phyloP scores from a whole-genome alignment of 1,284 basidiomycete genomes.

The Malassezia cuniculi region DNA sequence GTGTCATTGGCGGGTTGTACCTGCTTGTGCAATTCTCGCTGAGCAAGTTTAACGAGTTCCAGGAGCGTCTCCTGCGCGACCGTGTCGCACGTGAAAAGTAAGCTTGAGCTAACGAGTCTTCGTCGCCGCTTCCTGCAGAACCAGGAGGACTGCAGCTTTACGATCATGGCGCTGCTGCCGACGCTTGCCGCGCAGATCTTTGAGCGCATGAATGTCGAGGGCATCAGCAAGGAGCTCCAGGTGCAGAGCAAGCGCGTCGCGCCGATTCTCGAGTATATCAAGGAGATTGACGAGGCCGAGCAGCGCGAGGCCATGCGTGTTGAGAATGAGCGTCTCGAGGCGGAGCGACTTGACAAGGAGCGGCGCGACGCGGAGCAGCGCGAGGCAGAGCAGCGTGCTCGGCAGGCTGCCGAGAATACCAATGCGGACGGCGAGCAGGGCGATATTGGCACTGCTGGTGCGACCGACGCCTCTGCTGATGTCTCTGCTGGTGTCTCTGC shows the following conservation, averaged over 20 bases:
- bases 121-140: conserved; percentile 65
- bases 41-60: conserved; percentile 59
- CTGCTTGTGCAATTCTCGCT: conserved; percentile 56
- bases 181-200: conserved; percentile 62
- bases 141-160: conserved; percentile 68
- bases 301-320: too few relatives aligned
- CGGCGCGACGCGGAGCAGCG: too few relatives aligned
- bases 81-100: conserved; percentile 62
- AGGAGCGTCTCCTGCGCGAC: conserved; percentile 56
- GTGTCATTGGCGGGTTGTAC: conserved; percentile 57
- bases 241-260: conserved; percentile 5
- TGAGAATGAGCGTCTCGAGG: too few relatives aligned
- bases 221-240: conserved; percentile 58
- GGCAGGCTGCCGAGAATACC: too few relatives aligned
- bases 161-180: conserved; percentile 64
- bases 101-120: conserved; percentile 50
- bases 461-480: too few relatives aligned
- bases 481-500: too few relatives aligned
- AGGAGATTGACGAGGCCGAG: too few relatives aligned
- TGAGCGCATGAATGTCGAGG: conserved; percentile 67
- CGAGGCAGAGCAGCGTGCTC: too few relatives aligned
- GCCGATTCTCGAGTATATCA: too few relatives aligned
- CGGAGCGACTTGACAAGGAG: too few relatives aligned
- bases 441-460: too few relatives aligned
- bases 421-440: too few relatives aligned